Base-by-base conservation (phyloP, 257 asterid genomes). In the Prunella vulgaris region DNA sequence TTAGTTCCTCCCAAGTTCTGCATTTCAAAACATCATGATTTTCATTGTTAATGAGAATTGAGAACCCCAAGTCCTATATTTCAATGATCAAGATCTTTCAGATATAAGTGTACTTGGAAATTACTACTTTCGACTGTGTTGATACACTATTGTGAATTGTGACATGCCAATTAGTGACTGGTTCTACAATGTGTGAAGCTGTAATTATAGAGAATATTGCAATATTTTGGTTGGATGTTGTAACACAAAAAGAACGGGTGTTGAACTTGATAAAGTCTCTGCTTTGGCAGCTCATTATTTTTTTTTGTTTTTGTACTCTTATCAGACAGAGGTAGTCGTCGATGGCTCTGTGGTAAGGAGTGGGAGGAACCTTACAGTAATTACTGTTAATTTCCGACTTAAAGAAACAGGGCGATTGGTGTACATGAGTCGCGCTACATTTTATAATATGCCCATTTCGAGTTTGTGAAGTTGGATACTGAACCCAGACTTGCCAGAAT, bases 361-460 rank as follows among this genome's bases (percentile, higher is more conserved):
- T 38, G 98, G 98, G 79, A 85, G 97, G 80, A 93, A 82, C 78
- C 52, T 93, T 54, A 83, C 97, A 3, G 80, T 84, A 42, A 87
- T 88, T 77, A 77, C 88, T 37, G 79, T 88, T 25, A 82, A 85
- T 64, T 93, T 88, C 76, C 85, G 84, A 61, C 77, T 70, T 10
- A 84, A 84, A 80, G 90, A 83, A 53, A 80, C 93, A 2, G 84
- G 81, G 32, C 75, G 79, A 51, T 33, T 90, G 82, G 82, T 79
- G 7, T 88, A 80, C 84, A 73, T 78, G 79, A 73, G 89, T 53
- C 95, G 86, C 0, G 87, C 93, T 40, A 93, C 93, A 6, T 84
- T 88, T 76, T 90, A 82, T 74, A 85, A 85, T 30, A 73, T 82
- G 84, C 96, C 93, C 14, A 59, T 64, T 59, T 83, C 98, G 17